A percentile compares a stretch with the other conserved stretches of the same genome.
These are phyloP conservation scores for Arachis stenosperma DNA, from an alignment of 306 rosid species.

Conservation along the genomic window DNA sequence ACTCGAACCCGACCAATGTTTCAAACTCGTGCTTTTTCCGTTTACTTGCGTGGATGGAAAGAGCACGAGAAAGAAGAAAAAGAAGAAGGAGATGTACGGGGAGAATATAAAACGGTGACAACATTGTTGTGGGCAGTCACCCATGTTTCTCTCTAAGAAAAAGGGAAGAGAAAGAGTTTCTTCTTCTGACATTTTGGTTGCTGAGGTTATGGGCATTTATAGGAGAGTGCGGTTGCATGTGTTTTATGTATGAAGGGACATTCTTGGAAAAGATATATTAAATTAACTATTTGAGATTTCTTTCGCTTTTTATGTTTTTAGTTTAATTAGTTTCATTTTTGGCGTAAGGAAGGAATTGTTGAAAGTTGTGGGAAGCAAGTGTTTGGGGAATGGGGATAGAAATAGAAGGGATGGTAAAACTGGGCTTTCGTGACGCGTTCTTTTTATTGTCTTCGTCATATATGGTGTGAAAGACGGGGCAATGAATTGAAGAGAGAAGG, in stretches of 20 bases:
- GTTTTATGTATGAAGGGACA: slow-evolving; percentile 33
- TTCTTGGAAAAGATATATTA: neutral
- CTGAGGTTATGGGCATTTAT: slow-evolving; percentile 19
- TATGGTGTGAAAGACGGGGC: too few relatives aligned
- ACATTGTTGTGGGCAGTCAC: neutral
- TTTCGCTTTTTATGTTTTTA: too few relatives aligned
- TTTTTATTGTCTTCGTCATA: neutral
- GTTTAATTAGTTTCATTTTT: neutral
- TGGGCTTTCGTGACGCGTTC: neutral
- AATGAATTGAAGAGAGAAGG: neutral
- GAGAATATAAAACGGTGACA: neutral
- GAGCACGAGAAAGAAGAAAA: neutral
- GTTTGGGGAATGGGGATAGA: too few relatives aligned
- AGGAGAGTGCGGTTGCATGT: slow-evolving; percentile 37
- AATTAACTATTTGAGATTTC: too few relatives aligned
- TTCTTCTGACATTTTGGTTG: neutral
- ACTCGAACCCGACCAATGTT: neutral
- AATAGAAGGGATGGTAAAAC: neutral
- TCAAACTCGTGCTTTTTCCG: neutral
- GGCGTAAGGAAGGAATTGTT: neutral
- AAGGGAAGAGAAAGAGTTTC: slow-evolving; percentile 16
- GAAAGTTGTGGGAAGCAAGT: neutral
- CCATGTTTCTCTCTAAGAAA: neutral
- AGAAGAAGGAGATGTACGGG: neutral
- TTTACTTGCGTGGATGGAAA: neutral